Conservation (phyloP, 1,284 basidiomycete genomes). For the Ganoderma multipileum region DNA sequence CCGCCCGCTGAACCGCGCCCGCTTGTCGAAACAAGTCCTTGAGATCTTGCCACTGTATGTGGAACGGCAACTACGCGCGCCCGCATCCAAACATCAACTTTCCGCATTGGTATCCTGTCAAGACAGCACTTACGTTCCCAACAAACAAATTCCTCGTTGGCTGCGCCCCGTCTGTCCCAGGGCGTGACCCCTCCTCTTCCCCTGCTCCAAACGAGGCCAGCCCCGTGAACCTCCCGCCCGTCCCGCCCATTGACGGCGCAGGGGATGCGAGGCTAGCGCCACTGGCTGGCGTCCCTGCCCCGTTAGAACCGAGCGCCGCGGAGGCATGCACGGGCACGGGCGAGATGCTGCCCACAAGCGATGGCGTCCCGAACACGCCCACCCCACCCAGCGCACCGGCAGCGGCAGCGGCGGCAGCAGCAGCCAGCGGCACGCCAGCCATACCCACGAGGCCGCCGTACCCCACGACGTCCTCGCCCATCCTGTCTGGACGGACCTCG, state of each 20-base stretch:
- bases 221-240: slow-evolving; percentile 9
- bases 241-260: slow-evolving; percentile 10
- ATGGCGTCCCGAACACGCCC: slow-evolving; percentile 24
- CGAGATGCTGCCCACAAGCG: slow-evolving; percentile 19
- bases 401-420: slow-evolving; percentile 8
- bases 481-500: slow-evolving; percentile 86
- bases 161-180: slow-evolving; percentile 25
- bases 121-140: slow-evolving; percentile 53
- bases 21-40: slow-evolving; percentile 92
- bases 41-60: slow-evolving; percentile 97
- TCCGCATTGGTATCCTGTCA: background rate
- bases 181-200: slow-evolving; percentile 25
- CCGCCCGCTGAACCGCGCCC: slow-evolving; percentile 87
- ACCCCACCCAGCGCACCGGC: slow-evolving; percentile 14
- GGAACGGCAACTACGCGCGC: slow-evolving; percentile 83
- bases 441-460: slow-evolving; percentile 25
- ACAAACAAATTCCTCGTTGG: slow-evolving; percentile 70
- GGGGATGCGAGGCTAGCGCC: slow-evolving; percentile 21
- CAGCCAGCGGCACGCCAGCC: slow-evolving; percentile 6
- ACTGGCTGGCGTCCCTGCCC: slow-evolving; percentile 10
- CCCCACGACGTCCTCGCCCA: slow-evolving; percentile 58
- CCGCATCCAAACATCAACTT: background rate
- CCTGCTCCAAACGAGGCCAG: slow-evolving; percentile 20
- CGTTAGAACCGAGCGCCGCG: slow-evolving; percentile 16
- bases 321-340: slow-evolving; percentile 12